Evolutionary conservation across 352 stramenopile genomes (phyloP).

Genomic region (Aphanomyces cochlioides): DNA sequence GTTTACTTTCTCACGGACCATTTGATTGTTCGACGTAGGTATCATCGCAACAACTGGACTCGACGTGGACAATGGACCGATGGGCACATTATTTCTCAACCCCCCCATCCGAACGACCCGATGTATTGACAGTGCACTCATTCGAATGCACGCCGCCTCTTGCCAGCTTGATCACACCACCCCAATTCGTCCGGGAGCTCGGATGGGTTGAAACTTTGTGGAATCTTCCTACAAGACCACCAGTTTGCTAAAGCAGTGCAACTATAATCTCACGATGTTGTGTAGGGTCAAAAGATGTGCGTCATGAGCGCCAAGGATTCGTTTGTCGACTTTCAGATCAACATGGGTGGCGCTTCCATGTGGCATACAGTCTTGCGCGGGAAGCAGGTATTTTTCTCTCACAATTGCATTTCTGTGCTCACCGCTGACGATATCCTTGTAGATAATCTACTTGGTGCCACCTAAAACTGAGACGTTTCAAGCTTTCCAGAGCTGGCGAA

Average conservation of each 20-base stretch:
- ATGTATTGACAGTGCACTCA: neutral
- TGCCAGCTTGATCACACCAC: slow-evolving; percentile 16
- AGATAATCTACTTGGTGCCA: slow-evolving; percentile 45
- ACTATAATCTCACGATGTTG: neutral
- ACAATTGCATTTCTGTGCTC: neutral
- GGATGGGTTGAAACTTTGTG: slow-evolving; percentile 47
- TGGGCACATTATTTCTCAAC: slow-evolving; percentile 14
- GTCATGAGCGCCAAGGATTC: slow-evolving; percentile 45
- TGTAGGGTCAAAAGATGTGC: slow-evolving; percentile 40
- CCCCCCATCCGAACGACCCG: neutral
- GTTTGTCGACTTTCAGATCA: slow-evolving; percentile 48
- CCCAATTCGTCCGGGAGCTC: slow-evolving; percentile 41
- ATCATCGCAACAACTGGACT: neutral
- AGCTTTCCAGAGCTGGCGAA: slow-evolving; percentile 37
- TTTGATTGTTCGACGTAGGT: neutral
- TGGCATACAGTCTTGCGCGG: slow-evolving; percentile 48
- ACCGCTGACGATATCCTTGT: neutral
- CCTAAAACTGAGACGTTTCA: slow-evolving; percentile 40
- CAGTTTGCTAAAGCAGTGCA: neutral
- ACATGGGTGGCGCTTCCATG: slow-evolving; percentile 45
- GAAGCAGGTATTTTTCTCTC: slow-evolving; percentile 35
- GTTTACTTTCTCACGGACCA: neutral
- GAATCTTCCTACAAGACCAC: slow-evolving; percentile 18
- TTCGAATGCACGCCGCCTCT: neutral
- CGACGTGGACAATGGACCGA: slow-evolving; percentile 3